Evolutionary conservation across 2,329 filamentous ascomycete species (phyloP), one percentile per base, ranked within the genome.

Genomic region (Magnaporthiopsis poae): DNA sequence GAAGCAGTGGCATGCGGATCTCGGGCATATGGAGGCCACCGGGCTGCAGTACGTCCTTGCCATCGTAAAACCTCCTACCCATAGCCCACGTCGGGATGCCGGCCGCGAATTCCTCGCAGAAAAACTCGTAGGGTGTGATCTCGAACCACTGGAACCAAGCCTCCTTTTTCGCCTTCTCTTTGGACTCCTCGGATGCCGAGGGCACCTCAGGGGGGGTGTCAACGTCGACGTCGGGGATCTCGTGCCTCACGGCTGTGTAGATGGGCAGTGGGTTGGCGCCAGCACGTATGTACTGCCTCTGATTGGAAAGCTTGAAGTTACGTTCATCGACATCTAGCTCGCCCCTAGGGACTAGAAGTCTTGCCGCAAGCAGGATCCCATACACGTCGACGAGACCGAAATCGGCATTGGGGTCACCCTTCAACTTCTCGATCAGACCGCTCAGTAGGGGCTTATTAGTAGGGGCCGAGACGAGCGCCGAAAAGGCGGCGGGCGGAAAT

Each of bases 91-190:
- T 96, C 0, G 95, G 95, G 68, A 99, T 97, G 3, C 95, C 94
- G 2, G 94, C 92, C 31, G 85, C 84, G 64, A 96, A 88, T 73
- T 97, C 94, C 76, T 98, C 94, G 71, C 92, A 96, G 76, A 95
- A 97, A 74, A 97, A 89, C 75, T 98, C 94, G 73, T 96, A 97
- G 0, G 94, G 94, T 0, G 92, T 96, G 72, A 94, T 90, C 73
- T 99, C 95, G 71, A 95, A 97, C 94, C 95, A 98, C 72, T 99
- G 94, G 72, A 98, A 99, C 91, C 93, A 98, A 2, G 92, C 84
- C 73, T 96, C 90, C 68, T 83, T 82, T 72, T 79, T 86, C 13
- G 84, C 80, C 64, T 79, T 75, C 69, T 81, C 79, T 70, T 86
- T 84, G 0, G 79, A 81, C 27, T 78, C 76, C 68, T 88, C 82